Conservation (phyloP, 768 basidiomycete genomes). For the Mycena olivaceomarginata region DNA sequence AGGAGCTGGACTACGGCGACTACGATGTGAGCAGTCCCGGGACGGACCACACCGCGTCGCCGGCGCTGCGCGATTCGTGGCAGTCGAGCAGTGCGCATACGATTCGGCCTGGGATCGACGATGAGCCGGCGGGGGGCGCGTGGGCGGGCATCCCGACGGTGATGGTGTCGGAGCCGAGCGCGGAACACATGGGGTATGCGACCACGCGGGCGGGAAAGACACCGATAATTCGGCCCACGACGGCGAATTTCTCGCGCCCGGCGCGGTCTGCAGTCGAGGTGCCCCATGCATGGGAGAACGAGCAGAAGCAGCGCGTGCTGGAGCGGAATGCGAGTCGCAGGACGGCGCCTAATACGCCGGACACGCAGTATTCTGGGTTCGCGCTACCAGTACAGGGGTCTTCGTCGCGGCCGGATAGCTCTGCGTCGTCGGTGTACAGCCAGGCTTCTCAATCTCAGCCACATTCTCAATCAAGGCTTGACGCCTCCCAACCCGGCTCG, state of each 20-base stretch:
- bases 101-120: slow-evolving; percentile 31
- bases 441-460: slow-evolving; percentile 1
- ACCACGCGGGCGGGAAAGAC: slow-evolving; percentile 56
- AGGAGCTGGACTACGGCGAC: slow-evolving; percentile 55
- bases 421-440: slow-evolving; percentile 41
- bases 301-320: slow-evolving; percentile 70
- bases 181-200: slow-evolving; percentile 47
- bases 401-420: slow-evolving; percentile 30
- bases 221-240: slow-evolving; percentile 66
- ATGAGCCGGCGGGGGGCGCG: slow-evolving; percentile 20
- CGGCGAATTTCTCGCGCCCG: slow-evolving; percentile 80
- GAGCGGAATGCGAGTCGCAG: slow-evolving; percentile 74
- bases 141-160: slow-evolving; percentile 68
- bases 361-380: slow-evolving; percentile 18
- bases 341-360: slow-evolving; percentile 52
- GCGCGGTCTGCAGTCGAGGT: slow-evolving; percentile 65
- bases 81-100: slow-evolving; percentile 50
- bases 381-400: slow-evolving; percentile 23
- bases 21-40: slow-evolving; percentile 67
- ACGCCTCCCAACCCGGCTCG: not conserved
- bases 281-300: slow-evolving; percentile 60
- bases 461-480: not conserved
- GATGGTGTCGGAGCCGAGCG: slow-evolving; percentile 69
- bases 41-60: slow-evolving; percentile 51
- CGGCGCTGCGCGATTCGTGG: slow-evolving; percentile 65